These are phyloP conservation scores for Kluyveromyces marxianus DNA, from an alignment of 1,139 yeast genomes.

Conservation along the genomic window DNA sequence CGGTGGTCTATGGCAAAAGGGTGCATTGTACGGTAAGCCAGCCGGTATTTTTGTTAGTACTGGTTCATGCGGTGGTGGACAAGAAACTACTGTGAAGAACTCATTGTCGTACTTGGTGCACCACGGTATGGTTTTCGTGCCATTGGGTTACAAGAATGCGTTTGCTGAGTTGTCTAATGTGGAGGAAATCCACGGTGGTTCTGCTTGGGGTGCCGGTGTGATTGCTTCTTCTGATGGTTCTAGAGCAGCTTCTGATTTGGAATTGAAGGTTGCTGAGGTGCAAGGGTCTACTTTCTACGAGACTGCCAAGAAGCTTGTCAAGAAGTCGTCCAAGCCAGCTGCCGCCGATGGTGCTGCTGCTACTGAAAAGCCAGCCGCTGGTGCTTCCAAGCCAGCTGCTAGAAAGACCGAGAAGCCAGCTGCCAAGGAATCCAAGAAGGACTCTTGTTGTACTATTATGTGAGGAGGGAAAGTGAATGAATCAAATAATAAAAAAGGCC, in stretches of 20 bases:
- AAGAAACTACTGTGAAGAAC: conserved; percentile 56
- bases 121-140: conserved; percentile 68
- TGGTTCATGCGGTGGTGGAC: conserved; percentile 71
- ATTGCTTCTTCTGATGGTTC: conserved; percentile 67
- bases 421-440: conserved; percentile 11
- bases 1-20: conserved; percentile 68
- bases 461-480: conserved; percentile 6
- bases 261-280: conserved; percentile 46
- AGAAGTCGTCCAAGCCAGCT: neutral
- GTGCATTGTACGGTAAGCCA: conserved; percentile 60
- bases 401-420: conserved; percentile 8
- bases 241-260: conserved; percentile 55
- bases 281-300: conserved; percentile 45
- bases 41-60: conserved; percentile 67
- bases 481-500: neutral
- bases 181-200: conserved; percentile 63
- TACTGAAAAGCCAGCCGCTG: conserved; percentile 8
- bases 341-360: neutral
- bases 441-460: conserved; percentile 24
- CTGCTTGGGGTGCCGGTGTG: conserved; percentile 79
- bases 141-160: conserved; percentile 61
- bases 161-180: conserved; percentile 48
- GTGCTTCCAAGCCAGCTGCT: neutral
- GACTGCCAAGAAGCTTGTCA: conserved; percentile 6
- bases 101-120: conserved; percentile 57